Evolutionary conservation across 208 protist species (phyloP).

Genomic region (Baffinella frigidus): DNA sequence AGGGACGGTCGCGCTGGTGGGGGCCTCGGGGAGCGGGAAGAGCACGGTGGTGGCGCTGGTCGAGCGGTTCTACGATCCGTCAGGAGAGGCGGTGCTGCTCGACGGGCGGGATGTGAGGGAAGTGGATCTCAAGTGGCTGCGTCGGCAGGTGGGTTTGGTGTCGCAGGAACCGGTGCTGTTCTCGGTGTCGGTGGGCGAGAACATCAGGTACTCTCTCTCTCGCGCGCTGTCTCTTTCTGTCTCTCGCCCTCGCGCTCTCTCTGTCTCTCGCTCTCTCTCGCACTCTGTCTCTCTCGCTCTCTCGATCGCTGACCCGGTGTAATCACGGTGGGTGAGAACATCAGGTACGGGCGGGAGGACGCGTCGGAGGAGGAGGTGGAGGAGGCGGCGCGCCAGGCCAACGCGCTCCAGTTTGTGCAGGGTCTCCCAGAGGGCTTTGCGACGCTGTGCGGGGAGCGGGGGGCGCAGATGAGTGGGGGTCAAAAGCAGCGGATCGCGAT

Average conservation of each 20-base stretch:
- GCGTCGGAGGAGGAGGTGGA: conserved; percentile 71
- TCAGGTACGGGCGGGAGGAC: conserved; percentile 68
- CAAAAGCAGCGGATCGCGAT: conserved; percentile 88
- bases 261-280: no score
- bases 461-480: conserved; percentile 77
- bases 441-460: conserved; percentile 70
- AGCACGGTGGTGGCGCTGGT: conserved; percentile 52
- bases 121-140: conserved; percentile 39
- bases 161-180: conserved; percentile 79
- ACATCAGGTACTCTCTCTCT: conserved; percentile 75
- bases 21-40: conserved; percentile 31
- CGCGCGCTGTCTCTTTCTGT: no score
- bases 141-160: background rate
- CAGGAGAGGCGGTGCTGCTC: background rate
- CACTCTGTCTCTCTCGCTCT: no score
- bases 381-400: conserved; percentile 71
- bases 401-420: conserved; percentile 60
- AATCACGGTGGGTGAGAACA: conserved; percentile 69
- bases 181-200: conserved; percentile 50
- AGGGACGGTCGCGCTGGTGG: conserved; percentile 42
- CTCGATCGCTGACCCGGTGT: no score
- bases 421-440: conserved; percentile 44
- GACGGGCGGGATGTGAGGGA: conserved; percentile 10
- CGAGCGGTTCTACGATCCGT: conserved; percentile 51
- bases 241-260: no score